Evolutionary conservation across 257 asterid species (phyloP), one percentile per base, ranked within the genome.

Genomic region (Buddleja alternifolia): DNA sequence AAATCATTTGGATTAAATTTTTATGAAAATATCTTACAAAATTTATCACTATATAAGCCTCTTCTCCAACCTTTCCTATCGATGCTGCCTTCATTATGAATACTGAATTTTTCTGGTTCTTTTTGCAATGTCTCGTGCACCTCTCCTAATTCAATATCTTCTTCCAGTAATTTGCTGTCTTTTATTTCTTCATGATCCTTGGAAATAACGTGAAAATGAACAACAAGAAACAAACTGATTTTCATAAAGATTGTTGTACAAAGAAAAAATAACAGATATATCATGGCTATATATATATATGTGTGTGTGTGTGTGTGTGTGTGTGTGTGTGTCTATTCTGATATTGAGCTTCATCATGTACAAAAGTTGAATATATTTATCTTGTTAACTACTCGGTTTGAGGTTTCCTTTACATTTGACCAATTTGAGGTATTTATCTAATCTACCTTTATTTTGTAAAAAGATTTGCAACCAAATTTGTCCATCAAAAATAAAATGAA

Each of bases 121-220:
- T 60, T 53, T 37, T 41, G 55, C 62, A 58, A 58, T 12, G 66
- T 20, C 69, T 71, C 74, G 37, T 14, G 9, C 53, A 51, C 47
- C 8, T 34, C 44, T 60, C 77, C 84, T 36, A 21, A 71, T 62
- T 79, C 84, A 54, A 74, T 71, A 16, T 79, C 83, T 10, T 58
- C 34, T 59, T 66, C 69, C 7, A 17, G 45, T 6, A 54, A 45
- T 59, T 32, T 42, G 15, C 23, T 20, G 8, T 34, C 48, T 17
- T 53, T 44, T 4, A 42, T 25, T 52, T 23, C 67, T 21, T 75
- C 37, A 46, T 17, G 5, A 34, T 23, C 63, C 36, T 57, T 10
- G 7, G 47, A 65, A 54, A 69, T 19, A 10, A 59, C n/a, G 8
- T 63, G 42, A 37, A 57, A 63, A 17, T 63, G 25, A 42, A 71